phyloP scores from a whole-genome alignment of 1,284 basidiomycete genomes.

The Tremellales sp. region DNA sequence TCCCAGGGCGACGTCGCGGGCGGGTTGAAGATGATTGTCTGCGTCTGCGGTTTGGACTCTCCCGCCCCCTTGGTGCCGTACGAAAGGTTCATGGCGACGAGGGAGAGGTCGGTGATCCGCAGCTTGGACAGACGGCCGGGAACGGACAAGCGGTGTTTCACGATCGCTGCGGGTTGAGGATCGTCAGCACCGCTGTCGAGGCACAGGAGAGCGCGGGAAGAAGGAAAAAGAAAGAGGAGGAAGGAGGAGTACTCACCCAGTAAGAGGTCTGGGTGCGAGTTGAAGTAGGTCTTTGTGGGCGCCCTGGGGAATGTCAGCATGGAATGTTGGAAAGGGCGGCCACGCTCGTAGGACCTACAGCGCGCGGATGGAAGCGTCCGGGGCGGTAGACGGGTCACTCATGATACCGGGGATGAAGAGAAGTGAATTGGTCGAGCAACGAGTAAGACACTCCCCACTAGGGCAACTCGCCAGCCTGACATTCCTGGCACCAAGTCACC shows the following conservation, averaged over 20 bases:
- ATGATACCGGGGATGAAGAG: too few relatives aligned
- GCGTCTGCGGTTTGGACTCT: not conserved
- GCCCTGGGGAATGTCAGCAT: constrained; percentile 9
- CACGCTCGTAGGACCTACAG: too few relatives aligned
- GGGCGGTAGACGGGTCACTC: too few relatives aligned
- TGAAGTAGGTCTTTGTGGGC: constrained; percentile 15
- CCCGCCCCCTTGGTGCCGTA: constrained; percentile 14
- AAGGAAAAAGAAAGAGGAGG: not conserved
- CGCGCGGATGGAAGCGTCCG: too few relatives aligned
- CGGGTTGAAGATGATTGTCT: not conserved
- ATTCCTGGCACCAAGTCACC: too few relatives aligned
- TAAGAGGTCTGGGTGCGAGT: constrained; percentile 31
- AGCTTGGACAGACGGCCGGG: constrained; percentile 30
- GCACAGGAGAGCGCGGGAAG: not conserved
- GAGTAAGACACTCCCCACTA: too few relatives aligned
- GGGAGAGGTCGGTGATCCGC: constrained; percentile 16
- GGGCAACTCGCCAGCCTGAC: too few relatives aligned
- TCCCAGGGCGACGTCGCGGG: not conserved
- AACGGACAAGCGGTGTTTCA: constrained; percentile 23
- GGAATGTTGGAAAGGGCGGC: not conserved
- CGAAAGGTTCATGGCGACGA: constrained; percentile 14
- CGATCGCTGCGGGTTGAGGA: constrained; percentile 21
- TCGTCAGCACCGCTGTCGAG: not conserved
- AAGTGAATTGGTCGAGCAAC: too few relatives aligned
- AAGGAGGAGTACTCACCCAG: constrained; percentile 21